A percentile compares a stretch with the other conserved stretches of the same genome.
These are phyloP conservation scores for Zygoascus meyerae DNA, from an alignment of 1,139 yeast genomes.

Conservation along the genomic window DNA sequence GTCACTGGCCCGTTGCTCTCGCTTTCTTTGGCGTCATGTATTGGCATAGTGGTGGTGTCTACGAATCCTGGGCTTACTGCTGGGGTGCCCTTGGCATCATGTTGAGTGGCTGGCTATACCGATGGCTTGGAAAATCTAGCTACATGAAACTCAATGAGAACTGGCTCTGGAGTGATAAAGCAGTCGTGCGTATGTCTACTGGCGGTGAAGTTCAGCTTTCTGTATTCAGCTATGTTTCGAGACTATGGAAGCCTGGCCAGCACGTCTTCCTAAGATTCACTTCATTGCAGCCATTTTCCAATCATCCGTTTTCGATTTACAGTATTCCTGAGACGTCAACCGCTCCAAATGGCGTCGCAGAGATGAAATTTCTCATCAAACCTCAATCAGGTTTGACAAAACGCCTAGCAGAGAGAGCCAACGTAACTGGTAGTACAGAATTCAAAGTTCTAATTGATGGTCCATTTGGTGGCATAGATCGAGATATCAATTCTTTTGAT, in stretches of 20 bases:
- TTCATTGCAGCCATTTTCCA: slow-evolving; percentile 45
- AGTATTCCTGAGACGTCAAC: slow-evolving; percentile 32
- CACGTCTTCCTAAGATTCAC: slow-evolving; percentile 51
- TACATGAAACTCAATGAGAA: slow-evolving; percentile 37
- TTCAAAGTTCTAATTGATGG: slow-evolving; percentile 48
- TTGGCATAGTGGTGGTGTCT: slow-evolving; percentile 43
- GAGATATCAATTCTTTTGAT: slow-evolving; percentile 48
- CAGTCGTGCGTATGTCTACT: slow-evolving; percentile 33
- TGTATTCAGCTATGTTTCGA: slow-evolving; percentile 35
- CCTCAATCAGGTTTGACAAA: slow-evolving; percentile 51
- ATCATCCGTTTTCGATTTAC: slow-evolving; percentile 60
- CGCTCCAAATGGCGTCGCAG: slow-evolving; percentile 21
- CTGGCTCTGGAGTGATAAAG: slow-evolving; percentile 45
- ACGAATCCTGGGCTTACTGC: slow-evolving; percentile 45
- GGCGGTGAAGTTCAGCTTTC: slow-evolving; percentile 40
- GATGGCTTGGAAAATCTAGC: slow-evolving; percentile 47
- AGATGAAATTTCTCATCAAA: slow-evolving; percentile 45
- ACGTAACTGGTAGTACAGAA: slow-evolving; percentile 20
- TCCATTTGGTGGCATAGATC: slow-evolving; percentile 55
- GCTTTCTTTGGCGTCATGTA: slow-evolving; percentile 49
- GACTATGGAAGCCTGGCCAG: slow-evolving; percentile 56
- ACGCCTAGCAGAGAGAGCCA: slow-evolving; percentile 27
- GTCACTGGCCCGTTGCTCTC: slow-evolving; percentile 56
- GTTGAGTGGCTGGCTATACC: slow-evolving; percentile 47
- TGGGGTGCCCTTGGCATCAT: slow-evolving; percentile 52